These are phyloP conservation scores for Coriaria nepalensis DNA, from an alignment of 306 rosid genomes.

Conservation along the genomic window DNA sequence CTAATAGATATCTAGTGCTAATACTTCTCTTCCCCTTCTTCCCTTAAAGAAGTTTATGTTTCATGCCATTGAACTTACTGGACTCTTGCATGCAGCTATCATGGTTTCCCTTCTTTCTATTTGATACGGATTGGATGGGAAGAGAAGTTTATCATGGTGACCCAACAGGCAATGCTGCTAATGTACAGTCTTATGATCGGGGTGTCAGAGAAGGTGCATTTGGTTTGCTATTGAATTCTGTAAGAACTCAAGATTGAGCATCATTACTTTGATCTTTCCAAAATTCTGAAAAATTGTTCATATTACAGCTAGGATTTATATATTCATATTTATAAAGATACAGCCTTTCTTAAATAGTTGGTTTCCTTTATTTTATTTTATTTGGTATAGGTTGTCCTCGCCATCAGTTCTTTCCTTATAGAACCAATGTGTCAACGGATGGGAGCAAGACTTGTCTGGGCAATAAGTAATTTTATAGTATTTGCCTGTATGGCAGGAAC, in stretches of 20 bases:
- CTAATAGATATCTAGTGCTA: too few relatives aligned
- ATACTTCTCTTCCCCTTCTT: slow-evolving; percentile 9
- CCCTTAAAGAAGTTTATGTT: too few relatives aligned
- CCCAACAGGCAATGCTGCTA: slow-evolving; percentile 60
- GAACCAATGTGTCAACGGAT: slow-evolving; percentile 90
- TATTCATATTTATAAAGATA: too few relatives aligned
- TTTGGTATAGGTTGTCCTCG: slow-evolving; percentile 72
- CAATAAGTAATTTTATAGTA: slow-evolving; percentile 85
- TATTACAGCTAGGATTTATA: too few relatives aligned
- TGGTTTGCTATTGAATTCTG: slow-evolving; percentile 98
- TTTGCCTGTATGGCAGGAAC: slow-evolving; percentile 93
- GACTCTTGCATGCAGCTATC: slow-evolving; percentile 47
- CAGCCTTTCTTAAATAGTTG: not conserved
- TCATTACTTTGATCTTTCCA: slow-evolving; percentile 6
- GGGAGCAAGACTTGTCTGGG: slow-evolving; percentile 92
- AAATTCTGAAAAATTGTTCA: not conserved
- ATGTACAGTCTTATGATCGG: slow-evolving; percentile 49
- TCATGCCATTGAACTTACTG: slow-evolving; percentile 5
- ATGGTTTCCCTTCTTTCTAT: slow-evolving; percentile 96
- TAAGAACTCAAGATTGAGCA: slow-evolving; percentile 61
- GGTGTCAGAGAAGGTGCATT: slow-evolving; percentile 99
- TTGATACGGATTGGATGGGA: slow-evolving; percentile 99
- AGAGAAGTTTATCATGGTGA: slow-evolving; percentile 97
- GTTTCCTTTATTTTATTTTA: slow-evolving; percentile 2
- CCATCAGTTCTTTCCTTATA: slow-evolving; percentile 78